Evolutionary conservation across 2,329 filamentous ascomycete species (phyloP).

Genomic region (Nakataea oryzae): DNA sequence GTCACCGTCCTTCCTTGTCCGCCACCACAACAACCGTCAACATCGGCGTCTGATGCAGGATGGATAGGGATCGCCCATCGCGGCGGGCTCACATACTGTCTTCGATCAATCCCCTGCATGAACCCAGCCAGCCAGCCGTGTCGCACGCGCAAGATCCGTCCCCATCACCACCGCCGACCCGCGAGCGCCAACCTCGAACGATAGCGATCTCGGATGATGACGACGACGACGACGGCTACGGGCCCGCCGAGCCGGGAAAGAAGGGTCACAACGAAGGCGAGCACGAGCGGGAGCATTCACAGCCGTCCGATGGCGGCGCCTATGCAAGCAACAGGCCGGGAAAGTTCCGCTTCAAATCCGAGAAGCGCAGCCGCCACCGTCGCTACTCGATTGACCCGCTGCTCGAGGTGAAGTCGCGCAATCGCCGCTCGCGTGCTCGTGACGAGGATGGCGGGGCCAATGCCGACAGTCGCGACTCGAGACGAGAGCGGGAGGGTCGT

Average conservation of each 20-base stretch:
- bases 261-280: not conserved
- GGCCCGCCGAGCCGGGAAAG: not conserved
- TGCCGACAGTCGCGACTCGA: too few species aligned
- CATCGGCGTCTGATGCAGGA: not conserved
- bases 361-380: constrained; percentile 15
- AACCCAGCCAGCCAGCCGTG: not conserved
- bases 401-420: constrained; percentile 7
- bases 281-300: not conserved
- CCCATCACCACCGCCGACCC: constrained; percentile 1
- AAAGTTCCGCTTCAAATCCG: constrained; percentile 32
- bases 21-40: not conserved
- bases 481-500: constrained; percentile 2
- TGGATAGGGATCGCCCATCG: constrained; percentile 11
- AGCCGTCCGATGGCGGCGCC: constrained; percentile 3
- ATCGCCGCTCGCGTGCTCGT: constrained; percentile 4
- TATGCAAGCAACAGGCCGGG: constrained; percentile 6
- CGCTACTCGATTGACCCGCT: not conserved
- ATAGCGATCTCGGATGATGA: not conserved
- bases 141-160: not conserved
- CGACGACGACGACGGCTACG: not conserved
- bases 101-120: constrained; percentile 32
- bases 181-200: not conserved
- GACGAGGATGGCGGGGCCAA: not conserved
- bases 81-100: constrained; percentile 36
- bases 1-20: not conserved